phyloP scores from a whole-genome alignment of 139 green algal genomes.

The Dunaliella primolecta region DNA sequence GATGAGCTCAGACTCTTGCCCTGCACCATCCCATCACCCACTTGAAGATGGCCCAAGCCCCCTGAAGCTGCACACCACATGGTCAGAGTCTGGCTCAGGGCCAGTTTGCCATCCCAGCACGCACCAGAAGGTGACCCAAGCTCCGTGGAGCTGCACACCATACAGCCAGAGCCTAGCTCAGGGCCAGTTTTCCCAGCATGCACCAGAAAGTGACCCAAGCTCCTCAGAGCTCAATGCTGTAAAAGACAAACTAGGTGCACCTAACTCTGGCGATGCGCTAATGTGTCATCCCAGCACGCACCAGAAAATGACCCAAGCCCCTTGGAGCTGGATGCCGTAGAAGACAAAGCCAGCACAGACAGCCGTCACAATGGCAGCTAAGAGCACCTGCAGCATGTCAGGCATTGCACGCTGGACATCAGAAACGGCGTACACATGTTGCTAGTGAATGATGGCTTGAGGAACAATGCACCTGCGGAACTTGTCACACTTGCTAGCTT shows the following conservation, averaged over 20 bases:
- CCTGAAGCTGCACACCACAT: not conserved
- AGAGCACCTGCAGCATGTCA: slow-evolving; percentile 3
- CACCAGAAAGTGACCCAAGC: slow-evolving; percentile 39
- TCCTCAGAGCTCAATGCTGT: not conserved
- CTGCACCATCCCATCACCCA: not conserved
- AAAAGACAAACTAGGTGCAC: no score
- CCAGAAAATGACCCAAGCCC: slow-evolving; percentile 22
- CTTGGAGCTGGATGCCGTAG: slow-evolving; percentile 33
- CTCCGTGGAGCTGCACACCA: not conserved
- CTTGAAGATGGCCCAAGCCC: slow-evolving; percentile 37
- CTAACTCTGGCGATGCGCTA: no score
- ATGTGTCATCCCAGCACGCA: no score
- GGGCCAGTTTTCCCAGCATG: no score
- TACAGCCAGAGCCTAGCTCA: no score
- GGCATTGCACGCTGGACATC: not conserved
- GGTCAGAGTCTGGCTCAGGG: no score
- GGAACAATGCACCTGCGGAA: not conserved
- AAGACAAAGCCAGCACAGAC: slow-evolving; percentile 14
- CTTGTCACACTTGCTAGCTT: no score
- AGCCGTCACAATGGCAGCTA: slow-evolving; percentile 13
- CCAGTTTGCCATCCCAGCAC: not conserved
- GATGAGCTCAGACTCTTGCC: not conserved
- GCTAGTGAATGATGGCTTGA: not conserved
- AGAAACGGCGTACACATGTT: not conserved
- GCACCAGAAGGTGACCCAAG: slow-evolving; percentile 39